These are phyloP conservation scores for Leishmania major DNA, from an alignment of 208 protist genomes.

Conservation along the genomic window DNA sequence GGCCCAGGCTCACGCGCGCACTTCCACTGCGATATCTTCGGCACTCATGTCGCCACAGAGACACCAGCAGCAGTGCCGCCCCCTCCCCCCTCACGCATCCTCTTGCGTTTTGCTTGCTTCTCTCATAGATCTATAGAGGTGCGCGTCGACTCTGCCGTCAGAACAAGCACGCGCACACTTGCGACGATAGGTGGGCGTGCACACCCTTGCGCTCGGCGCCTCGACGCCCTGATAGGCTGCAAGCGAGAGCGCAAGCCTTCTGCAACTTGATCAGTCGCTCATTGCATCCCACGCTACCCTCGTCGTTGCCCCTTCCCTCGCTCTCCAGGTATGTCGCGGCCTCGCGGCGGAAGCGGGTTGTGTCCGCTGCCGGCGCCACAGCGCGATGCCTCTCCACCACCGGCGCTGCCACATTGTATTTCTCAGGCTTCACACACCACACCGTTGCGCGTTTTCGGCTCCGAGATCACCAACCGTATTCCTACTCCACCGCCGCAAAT, in stretches of 20 bases:
- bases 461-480: slow-evolving; percentile 12
- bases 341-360: not conserved
- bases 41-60: not conserved
- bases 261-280: not conserved
- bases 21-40: not conserved
- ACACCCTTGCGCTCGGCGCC: not conserved
- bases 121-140: not conserved
- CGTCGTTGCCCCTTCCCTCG: not conserved
- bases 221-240: not conserved
- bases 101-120: not conserved
- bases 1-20: not conserved
- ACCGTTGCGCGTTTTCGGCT: not conserved
- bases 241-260: not conserved
- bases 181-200: not conserved
- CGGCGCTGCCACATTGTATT: not conserved
- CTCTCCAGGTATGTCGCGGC: not conserved
- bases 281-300: not conserved
- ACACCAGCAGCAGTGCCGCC: not conserved
- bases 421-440: not conserved
- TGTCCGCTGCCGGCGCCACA: not conserved
- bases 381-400: slow-evolving; percentile 1
- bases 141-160: not conserved
- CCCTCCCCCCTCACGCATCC: not conserved
- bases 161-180: not conserved
- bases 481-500: not conserved